Percentiles rank a stretch among this genome's conserved stretches.
Evolutionary conservation across 768 basidiomycete genomes (phyloP).

Genomic region (Rhodotorula kratochvilovae): DNA sequence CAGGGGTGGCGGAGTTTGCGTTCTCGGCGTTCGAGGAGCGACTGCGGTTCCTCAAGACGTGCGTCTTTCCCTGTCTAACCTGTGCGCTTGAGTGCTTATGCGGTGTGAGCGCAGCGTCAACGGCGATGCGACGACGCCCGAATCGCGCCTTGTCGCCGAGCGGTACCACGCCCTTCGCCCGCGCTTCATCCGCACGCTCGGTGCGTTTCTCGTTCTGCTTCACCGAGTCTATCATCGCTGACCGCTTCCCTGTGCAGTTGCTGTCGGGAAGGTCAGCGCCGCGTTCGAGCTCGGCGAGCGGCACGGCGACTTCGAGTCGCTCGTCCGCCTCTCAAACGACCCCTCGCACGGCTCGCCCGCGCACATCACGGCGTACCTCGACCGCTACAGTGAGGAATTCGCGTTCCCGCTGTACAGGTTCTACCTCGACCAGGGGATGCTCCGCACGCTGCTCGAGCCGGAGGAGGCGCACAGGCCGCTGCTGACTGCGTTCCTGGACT

Average conservation of each 20-base stretch:
- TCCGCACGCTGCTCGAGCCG: constrained; percentile 74
- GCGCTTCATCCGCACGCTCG: constrained; percentile 70
- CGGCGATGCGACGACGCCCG: constrained; percentile 53
- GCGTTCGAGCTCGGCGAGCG: constrained; percentile 81
- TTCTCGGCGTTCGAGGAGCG: constrained; percentile 41
- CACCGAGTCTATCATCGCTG: too few species aligned
- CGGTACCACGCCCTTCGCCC: constrained; percentile 69
- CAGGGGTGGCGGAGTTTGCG: constrained; percentile 46
- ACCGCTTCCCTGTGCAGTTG: constrained; percentile 55
- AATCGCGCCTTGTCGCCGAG: constrained; percentile 60
- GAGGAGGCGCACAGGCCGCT: constrained; percentile 60
- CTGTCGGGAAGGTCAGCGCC: constrained; percentile 60
- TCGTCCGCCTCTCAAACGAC: constrained; percentile 73
- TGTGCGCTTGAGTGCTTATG: not conserved
- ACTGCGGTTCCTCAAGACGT: constrained; percentile 30
- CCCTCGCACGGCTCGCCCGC: constrained; percentile 50
- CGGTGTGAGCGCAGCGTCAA: constrained; percentile 7
- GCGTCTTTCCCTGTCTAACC: not conserved
- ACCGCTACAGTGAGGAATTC: constrained; percentile 74
- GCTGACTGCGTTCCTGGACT: constrained; percentile 68
- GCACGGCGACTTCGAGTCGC: constrained; percentile 75
- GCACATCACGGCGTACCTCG: constrained; percentile 62
- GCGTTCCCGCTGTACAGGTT: constrained; percentile 48
- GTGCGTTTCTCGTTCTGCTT: constrained; percentile 61
- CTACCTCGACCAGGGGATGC: constrained; percentile 53